Conservation (phyloP, 2,329 filamentous ascomycete species). For the Colletotrichum salicis region DNA sequence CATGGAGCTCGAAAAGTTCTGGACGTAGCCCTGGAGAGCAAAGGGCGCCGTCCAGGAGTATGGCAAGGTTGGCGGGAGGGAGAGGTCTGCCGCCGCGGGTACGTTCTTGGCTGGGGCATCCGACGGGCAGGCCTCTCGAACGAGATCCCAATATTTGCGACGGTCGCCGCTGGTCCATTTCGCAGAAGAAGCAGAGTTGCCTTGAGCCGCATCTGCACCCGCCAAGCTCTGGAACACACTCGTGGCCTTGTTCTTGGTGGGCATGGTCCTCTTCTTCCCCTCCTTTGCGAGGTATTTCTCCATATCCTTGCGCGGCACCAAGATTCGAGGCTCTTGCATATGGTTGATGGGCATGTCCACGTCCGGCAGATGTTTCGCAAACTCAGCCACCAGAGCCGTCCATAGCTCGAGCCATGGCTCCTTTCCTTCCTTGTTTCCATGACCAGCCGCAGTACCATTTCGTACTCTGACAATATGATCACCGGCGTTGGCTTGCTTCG, state of each 20-base stretch:
- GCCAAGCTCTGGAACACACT: conserved; percentile 54
- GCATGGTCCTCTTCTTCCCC: conserved; percentile 53
- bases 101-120: conserved; percentile 58
- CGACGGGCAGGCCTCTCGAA: conserved; percentile 66
- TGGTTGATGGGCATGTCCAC: conserved; percentile 75
- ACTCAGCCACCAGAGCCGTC: conserved; percentile 61
- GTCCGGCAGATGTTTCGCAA: conserved; percentile 67
- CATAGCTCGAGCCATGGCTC: conserved; percentile 60
- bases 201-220: conserved; percentile 47
- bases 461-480: conserved; percentile 60
- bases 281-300: conserved; percentile 61
- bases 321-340: conserved; percentile 71
- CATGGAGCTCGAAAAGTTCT: conserved; percentile 67
- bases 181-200: conserved; percentile 44
- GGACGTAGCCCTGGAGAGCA: conserved; percentile 59
- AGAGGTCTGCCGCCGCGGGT: conserved; percentile 43
- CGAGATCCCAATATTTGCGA: conserved; percentile 66
- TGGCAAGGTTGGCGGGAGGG: conserved; percentile 47
- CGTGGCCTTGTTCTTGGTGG: conserved; percentile 54
- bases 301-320: conserved; percentile 69
- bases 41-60: conserved; percentile 48
- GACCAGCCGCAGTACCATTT: conserved; percentile 51
- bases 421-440: conserved; percentile 51
- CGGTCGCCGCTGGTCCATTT: conserved; percentile 30
- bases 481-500: conserved; percentile 53